A percentile compares a stretch with the other conserved stretches of the same genome.
Evolutionary conservation across 352 stramenopile genomes (phyloP).

Genomic region (Globisporangium ultimum): DNA sequence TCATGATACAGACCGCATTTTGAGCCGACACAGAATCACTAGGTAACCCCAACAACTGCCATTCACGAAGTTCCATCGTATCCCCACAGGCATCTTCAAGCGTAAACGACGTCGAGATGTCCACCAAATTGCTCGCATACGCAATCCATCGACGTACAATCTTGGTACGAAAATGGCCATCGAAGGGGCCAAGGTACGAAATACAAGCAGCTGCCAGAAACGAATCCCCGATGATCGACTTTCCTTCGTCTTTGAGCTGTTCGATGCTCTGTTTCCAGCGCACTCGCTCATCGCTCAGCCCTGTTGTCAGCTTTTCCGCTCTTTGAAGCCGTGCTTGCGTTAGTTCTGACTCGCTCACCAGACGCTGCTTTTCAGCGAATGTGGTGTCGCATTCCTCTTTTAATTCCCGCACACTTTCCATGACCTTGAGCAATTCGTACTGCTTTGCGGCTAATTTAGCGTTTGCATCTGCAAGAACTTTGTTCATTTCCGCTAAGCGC

Average conservation of each 20-base stretch:
- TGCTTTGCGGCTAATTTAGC: constrained; percentile 65
- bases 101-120: constrained; percentile 41
- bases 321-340: constrained; percentile 51
- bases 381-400: constrained; percentile 65
- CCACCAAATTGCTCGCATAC: constrained; percentile 16
- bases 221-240: constrained; percentile 49
- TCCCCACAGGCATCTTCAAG: constrained; percentile 79
- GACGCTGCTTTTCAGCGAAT: constrained; percentile 59
- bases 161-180: constrained; percentile 30
- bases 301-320: constrained; percentile 59
- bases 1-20: constrained; percentile 89
- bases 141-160: constrained; percentile 36
- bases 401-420: constrained; percentile 44
- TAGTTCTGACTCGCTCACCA: constrained; percentile 61
- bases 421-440: constrained; percentile 52
- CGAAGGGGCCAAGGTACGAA: constrained; percentile 67
- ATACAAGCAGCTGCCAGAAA: constrained; percentile 64
- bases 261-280: constrained; percentile 70
- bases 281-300: constrained; percentile 66
- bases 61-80: constrained; percentile 78
- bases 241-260: constrained; percentile 37
- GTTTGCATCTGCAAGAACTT: constrained; percentile 69
- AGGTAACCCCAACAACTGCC: constrained; percentile 85
- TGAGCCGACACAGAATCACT: constrained; percentile 88
- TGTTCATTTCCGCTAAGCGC: constrained; percentile 68